Base-by-base conservation (phyloP, 148 eudicot species). In the Rhododendron molle region DNA sequence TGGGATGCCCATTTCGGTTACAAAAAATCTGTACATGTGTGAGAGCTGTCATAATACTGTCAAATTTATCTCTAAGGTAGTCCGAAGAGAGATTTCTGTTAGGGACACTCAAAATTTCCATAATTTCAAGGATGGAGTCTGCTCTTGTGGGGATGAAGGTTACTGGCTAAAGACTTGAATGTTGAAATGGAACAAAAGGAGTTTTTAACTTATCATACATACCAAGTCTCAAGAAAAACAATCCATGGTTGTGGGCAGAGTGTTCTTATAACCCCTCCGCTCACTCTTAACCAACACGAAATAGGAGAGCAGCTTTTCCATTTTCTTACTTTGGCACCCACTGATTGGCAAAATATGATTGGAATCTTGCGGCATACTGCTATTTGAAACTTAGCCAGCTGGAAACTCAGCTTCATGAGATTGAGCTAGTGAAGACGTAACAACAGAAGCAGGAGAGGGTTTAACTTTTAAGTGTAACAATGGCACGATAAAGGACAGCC, bases 21-120 rank as follows among this genome's bases (percentile, higher is more conserved):
- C 98, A 2, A 96, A 96, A 88, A 96, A 96, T 90, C 95, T 96
- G 2, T 91, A 91, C 69, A 95, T 92, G 97, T 96, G 99, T 83
- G 90, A 91, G 84, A 90, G 90, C 76, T 96, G 99, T 88, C 99
- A 96, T 86, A 88, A 76, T 85, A 88, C 89, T 47, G 77, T 95
- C 77, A 96, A 96, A 78, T 95, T 95, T 81, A 93, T 96, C 56
- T 94, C 99, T 14, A 92, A 91, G 86, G 90, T 87, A 86, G 96
- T 95, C 54, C 89, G 96, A 47, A 91, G 99, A 85, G 98, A 96
- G 72, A 94, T 96, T 67, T 91, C 92, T 67, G 93, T 96, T 38
- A 93, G 99, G 89, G 99, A 96, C 83, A 89, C 95, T 4, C 96
- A 93, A 82, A 89, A 90, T 83, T 93, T 96, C 82, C 99, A 96